Evolutionary conservation across 2,329 filamentous ascomycete genomes (phyloP), one percentile per base, ranked within the genome.

Genomic region (Clarireedia monteithiana): DNA sequence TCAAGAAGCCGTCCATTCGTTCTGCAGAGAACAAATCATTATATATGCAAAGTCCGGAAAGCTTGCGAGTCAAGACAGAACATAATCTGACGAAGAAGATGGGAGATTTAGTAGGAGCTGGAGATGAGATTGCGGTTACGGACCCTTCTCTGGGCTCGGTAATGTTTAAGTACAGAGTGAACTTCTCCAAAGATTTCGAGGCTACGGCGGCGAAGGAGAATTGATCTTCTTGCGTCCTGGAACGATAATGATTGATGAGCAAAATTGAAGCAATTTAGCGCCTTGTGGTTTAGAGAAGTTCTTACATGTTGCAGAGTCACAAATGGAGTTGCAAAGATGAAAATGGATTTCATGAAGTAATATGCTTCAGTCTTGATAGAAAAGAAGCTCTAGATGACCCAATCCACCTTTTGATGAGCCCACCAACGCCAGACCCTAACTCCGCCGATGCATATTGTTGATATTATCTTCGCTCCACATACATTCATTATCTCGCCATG

Each of bases 1-100:
- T 99, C 54, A 97, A 96, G 79, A 91, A 91, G 69, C 92, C 94
- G 0, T 95, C 89, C 6, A 81, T 99, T 63, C 81, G 91, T 49
- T 83, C 83, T 0, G 86, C 91, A 63, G 85, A 92, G 64, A 82
- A 82, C 53, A 94, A 88, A 75, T 94, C 89, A 3, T 77, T 99
- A 45, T 99, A 96, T 71, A 94, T 95, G 78, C 90, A 91, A 63
- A 84, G 81, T 27, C 91, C 94, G 1, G 83, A 85, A 5, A 83
- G 88, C 60, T 74, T 99, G 54, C 89, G 96, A 68, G 83, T 90
- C 73, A 82, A 90, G 73, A 96, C 92, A 1, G 78, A 89, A 54
- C 82, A 84, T 1, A 97, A 99, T 68, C 74, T 99, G 60, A 76
- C 77, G 59, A 89, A 87, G 75, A 94, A 86, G 65, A 75, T 99